phyloP scores from a whole-genome alignment of 228 moss, liverwort and hornwort genomes.

The Sphagnum fallax region DNA sequence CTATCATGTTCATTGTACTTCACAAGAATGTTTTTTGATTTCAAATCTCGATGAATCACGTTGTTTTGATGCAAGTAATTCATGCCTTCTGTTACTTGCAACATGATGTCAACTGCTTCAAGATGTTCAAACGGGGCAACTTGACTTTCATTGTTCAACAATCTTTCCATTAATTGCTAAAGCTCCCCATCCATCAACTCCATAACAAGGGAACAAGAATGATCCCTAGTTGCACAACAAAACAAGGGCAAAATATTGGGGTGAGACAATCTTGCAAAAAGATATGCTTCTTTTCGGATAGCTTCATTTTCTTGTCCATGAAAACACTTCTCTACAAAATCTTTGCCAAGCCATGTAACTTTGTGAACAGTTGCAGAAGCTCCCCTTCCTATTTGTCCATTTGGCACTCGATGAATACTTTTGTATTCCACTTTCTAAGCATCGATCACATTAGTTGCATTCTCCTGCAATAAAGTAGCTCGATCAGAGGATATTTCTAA shows the following conservation, averaged over 20 bases:
- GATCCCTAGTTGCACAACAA: background rate
- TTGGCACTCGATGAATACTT: too few relatives aligned
- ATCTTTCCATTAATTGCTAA: background rate
- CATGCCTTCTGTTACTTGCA: constrained; percentile 14
- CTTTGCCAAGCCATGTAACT: constrained; percentile 5
- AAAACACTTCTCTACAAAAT: constrained; percentile 18
- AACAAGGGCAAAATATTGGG: constrained; percentile 6
- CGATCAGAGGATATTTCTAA: background rate
- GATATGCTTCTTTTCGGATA: constrained; percentile 14
- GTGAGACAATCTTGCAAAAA: constrained; percentile 4
- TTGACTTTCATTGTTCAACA: background rate
- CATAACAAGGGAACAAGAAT: constrained; percentile 12
- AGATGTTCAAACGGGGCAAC: constrained; percentile 3
- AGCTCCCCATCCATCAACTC: constrained; percentile 15
- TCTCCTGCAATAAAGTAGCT: background rate
- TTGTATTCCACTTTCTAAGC: too few relatives aligned
- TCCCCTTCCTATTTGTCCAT: constrained; percentile 16
- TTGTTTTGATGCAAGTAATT: constrained; percentile 10
- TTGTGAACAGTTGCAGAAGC: constrained; percentile 16
- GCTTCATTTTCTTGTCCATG: constrained; percentile 8
- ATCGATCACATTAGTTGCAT: background rate
- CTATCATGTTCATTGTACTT: background rate
- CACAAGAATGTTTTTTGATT: background rate
- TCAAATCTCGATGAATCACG: constrained; percentile 17
- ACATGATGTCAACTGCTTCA: constrained; percentile 3